Conservation (phyloP, 257 asterid species). For the Solanum rostratum region DNA sequence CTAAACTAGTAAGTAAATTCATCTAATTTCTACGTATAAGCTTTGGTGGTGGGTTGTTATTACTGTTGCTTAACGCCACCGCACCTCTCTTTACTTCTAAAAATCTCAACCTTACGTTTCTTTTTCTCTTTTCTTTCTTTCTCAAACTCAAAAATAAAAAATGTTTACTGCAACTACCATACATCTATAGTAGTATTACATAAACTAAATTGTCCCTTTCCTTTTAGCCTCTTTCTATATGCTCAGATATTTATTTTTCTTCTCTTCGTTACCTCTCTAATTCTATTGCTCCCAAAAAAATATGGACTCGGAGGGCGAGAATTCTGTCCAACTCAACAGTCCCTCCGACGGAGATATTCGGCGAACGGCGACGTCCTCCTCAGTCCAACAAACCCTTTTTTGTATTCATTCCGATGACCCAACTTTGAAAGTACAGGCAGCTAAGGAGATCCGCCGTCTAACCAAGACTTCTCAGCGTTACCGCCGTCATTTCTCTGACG, state of each 20-base stretch:
- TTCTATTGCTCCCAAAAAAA: background rate
- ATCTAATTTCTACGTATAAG: background rate
- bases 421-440: constrained; percentile 40
- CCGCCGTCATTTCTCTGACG: constrained; percentile 66
- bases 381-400: constrained; percentile 33
- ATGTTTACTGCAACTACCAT: background rate
- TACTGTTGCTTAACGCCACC: constrained; percentile 55
- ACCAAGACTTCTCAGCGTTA: constrained; percentile 77
- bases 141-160: background rate
- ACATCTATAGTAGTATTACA: background rate
- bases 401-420: constrained; percentile 47
- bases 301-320: background rate
- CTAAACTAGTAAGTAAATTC: too few relatives aligned
- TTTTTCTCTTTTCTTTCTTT: constrained; percentile 3
- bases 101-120: constrained; percentile 29
- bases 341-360: constrained; percentile 21
- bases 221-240: background rate
- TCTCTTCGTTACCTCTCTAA: background rate
- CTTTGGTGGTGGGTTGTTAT: background rate
- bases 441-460: constrained; percentile 71
- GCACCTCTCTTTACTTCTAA: constrained; percentile 11
- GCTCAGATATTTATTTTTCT: background rate
- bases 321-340: background rate
- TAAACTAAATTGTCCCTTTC: background rate
- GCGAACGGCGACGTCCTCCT: constrained; percentile 19